Percentiles rank a stretch among this genome's conserved stretches.
Conservation (phyloP, 208 protist species). For the Leishmania braziliensis region DNA sequence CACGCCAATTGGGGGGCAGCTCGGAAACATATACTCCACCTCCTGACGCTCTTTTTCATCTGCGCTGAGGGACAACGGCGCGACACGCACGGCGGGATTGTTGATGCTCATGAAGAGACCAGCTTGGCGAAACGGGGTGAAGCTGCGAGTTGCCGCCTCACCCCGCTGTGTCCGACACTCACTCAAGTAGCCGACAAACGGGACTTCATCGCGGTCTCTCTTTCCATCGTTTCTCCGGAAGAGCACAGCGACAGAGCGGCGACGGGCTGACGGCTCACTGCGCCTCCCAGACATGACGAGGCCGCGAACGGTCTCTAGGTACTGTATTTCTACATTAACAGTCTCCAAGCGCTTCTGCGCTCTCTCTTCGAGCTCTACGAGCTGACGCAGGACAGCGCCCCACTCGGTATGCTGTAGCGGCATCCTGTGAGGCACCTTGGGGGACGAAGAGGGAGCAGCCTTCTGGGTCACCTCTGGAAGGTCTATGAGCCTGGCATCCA, state of each 20-base stretch:
- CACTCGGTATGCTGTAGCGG: neutral
- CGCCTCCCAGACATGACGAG: neutral
- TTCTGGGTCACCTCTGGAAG: neutral
- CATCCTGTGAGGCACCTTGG: neutral
- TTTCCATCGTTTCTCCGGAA: neutral
- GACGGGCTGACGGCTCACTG: neutral
- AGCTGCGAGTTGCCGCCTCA: neutral
- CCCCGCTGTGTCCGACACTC: neutral
- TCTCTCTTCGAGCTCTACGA: neutral
- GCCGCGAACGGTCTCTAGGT: conserved; percentile 19
- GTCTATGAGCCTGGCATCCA: neutral
- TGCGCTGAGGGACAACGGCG: neutral
- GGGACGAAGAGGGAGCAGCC: neutral
- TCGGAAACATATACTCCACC: conserved; percentile 12
- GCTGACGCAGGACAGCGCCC: neutral
- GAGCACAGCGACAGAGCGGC: neutral
- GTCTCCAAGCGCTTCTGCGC: conserved; percentile 8
- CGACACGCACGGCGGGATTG: conserved; percentile 14
- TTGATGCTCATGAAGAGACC: conserved; percentile 11
- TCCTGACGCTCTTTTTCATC: conserved; percentile 15
- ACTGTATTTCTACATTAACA: conserved; percentile 2
- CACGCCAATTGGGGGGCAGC: neutral
- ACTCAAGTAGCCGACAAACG: neutral
- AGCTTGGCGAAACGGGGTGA: conserved; percentile 20
- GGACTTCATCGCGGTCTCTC: neutral